Evolutionary conservation across 176 grass and related monocot genomes (phyloP).

Genomic region (Ampelocalamus luodianensis): DNA sequence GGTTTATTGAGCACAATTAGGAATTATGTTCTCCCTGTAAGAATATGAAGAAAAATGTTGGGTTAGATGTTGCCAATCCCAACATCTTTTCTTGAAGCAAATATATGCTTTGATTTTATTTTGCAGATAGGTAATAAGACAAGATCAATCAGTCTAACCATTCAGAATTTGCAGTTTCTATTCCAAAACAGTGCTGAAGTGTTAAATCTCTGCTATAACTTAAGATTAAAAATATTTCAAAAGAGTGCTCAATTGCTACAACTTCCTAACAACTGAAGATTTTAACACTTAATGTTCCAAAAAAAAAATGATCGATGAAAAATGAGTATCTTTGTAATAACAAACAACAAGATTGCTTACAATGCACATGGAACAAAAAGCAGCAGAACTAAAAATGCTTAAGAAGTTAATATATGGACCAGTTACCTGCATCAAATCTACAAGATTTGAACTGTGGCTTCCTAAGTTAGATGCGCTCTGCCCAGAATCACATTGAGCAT

Average conservation of each 20-base stretch:
- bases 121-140: constrained; percentile 11
- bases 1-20: not conserved
- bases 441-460: constrained; percentile 38
- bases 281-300: not conserved
- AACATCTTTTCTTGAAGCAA: constrained; percentile 15
- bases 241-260: not conserved
- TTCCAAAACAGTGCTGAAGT: constrained; percentile 10
- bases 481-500: constrained; percentile 42
- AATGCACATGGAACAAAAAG: constrained; percentile 4
- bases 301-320: not conserved
- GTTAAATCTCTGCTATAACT: not conserved
- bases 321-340: not conserved
- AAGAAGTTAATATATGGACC: constrained; percentile 9
- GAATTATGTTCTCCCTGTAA: not conserved
- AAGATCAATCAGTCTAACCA: not conserved
- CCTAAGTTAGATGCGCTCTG: constrained; percentile 44
- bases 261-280: not conserved
- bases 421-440: constrained; percentile 65
- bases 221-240: not conserved
- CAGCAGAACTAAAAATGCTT: not conserved
- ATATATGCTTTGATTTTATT: constrained; percentile 24
- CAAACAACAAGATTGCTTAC: not conserved
- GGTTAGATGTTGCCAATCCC: not conserved
- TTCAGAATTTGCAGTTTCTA: not conserved
- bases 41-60: not conserved